phyloP scores from a whole-genome alignment of 495 filamentous ascomycete species.

The Hypoxylon perforatum region DNA sequence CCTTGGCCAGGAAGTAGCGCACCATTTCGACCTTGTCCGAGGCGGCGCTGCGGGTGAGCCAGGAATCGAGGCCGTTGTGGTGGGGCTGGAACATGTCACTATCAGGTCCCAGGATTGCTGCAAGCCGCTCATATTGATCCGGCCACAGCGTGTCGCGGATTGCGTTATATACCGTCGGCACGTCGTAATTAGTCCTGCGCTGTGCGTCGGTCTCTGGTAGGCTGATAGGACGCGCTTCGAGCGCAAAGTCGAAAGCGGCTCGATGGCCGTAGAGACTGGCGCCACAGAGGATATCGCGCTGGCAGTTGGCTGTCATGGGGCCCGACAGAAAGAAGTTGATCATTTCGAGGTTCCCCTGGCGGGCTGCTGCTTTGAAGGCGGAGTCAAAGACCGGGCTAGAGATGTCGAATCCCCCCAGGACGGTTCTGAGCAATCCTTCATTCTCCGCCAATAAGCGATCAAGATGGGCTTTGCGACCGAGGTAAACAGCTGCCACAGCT shows the following conservation, averaged over 20 bases:
- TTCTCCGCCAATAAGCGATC: not conserved
- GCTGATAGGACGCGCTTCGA: slow-evolving; percentile 6
- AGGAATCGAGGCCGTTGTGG: not conserved
- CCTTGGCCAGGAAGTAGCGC: not conserved
- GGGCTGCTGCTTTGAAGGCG: not conserved
- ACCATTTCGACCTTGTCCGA: not conserved
- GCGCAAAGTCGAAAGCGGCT: slow-evolving; percentile 17
- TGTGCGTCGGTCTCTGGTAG: not conserved
- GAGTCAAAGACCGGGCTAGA: not conserved
- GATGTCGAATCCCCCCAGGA: not conserved
- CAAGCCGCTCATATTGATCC: slow-evolving; percentile 7
- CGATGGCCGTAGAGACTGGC: not conserved
- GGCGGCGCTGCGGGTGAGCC: not conserved
- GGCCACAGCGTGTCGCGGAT: slow-evolving; percentile 3
- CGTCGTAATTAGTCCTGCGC: not conserved
- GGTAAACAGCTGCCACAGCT: slow-evolving; percentile 4
- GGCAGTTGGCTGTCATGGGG: not conserved
- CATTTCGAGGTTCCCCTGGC: slow-evolving; percentile 7
- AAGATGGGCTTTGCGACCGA: not conserved
- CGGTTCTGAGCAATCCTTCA: too few relatives aligned
- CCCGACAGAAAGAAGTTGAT: slow-evolving; percentile 5
- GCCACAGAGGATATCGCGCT: not conserved
- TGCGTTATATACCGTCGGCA: not conserved
- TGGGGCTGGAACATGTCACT: not conserved
- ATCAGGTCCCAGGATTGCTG: not conserved